A percentile compares a stretch with the other conserved stretches of the same genome.
phyloP scores from a whole-genome alignment of 345 rosid genomes.

The Cochlearia excelsa region DNA sequence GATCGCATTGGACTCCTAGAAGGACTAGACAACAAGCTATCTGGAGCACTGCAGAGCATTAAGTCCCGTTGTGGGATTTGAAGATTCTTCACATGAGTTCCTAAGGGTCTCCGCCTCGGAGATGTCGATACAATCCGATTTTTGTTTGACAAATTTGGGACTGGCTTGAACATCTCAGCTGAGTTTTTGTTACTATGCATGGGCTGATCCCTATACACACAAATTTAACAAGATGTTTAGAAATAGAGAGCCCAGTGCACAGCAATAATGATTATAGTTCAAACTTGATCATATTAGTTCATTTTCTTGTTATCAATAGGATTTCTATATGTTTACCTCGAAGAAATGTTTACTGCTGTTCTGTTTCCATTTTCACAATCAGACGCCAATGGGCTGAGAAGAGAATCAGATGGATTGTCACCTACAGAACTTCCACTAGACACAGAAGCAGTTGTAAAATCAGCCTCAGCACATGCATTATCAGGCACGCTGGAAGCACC shows the following conservation, averaged over 20 bases:
- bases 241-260: constrained; percentile 9
- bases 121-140: constrained; percentile 52
- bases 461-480: constrained; percentile 50
- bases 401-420: constrained; percentile 60
- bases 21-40: constrained; percentile 97
- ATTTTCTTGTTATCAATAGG: background rate
- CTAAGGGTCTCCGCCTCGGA: constrained; percentile 55
- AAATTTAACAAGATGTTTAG: constrained; percentile 32
- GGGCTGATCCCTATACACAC: constrained; percentile 53
- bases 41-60: constrained; percentile 76
- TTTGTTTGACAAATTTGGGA: constrained; percentile 40
- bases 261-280: constrained; percentile 12
- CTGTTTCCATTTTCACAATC: constrained; percentile 67
- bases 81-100: constrained; percentile 58
- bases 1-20: constrained; percentile 92
- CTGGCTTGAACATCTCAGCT: constrained; percentile 65
- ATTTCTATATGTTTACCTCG: constrained; percentile 39
- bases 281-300: constrained; percentile 1
- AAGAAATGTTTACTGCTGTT: constrained; percentile 54
- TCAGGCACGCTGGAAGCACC: constrained; percentile 45
- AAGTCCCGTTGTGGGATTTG: constrained; percentile 62
- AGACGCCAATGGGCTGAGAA: constrained; percentile 64
- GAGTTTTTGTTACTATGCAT: constrained; percentile 41
- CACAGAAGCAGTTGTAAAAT: constrained; percentile 61
- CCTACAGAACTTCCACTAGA: constrained; percentile 66